Evolutionary conservation across 1,284 basidiomycete species (phyloP), one percentile per base, ranked within the genome.

Genomic region (Sanghuangporus baumii): DNA sequence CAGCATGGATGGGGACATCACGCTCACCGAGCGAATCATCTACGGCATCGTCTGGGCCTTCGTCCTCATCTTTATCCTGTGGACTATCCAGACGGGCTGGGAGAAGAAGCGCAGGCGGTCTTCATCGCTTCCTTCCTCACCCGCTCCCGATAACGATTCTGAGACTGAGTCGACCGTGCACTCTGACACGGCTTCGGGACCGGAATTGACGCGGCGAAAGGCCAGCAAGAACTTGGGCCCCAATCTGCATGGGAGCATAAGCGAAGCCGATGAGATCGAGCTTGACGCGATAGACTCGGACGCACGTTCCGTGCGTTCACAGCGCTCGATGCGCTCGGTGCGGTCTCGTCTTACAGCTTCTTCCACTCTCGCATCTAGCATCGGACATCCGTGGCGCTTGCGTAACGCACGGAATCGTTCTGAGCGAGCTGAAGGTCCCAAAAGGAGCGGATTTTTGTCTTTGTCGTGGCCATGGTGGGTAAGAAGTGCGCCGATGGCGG

Each of bases 61-160:
- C 52, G 46, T 62, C 26, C 8, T 51, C 18, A 12, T 59, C n/a
- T 41, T 63, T 16, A 63, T 63, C 38, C 31, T 46, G 36, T 63
- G 62, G 62, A 60, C 57, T 4, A 46, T 56, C 31, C 18, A 47
- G 52, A 63, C 62, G 20, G 62, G 62, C 23, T 63, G 62, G 62
- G 61, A 62, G 54, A 61, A 54, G 34, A 56, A 43, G n/a, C 34
- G 20, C n/a, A 16, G 16, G 6, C 43, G 43, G 16, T 2, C 2
- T n/a, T 14, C 43, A 18, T n/a, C 20, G 16, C 16, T n/a, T 18
- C 2, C 16, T 18, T 7, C 16, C 16, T 46, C 16, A 46, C 43
- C 8, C 43, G 26, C 26, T 31, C 2, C 26, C 26, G 26, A 31
- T 31, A 31, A 4, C 3, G 26, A 31, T 31, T 31, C 26, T 4